A percentile compares a stretch with the other conserved stretches of the same genome.
phyloP scores from a whole-genome alignment of 805 yeast species.

The Myxozyma nipponensis region DNA sequence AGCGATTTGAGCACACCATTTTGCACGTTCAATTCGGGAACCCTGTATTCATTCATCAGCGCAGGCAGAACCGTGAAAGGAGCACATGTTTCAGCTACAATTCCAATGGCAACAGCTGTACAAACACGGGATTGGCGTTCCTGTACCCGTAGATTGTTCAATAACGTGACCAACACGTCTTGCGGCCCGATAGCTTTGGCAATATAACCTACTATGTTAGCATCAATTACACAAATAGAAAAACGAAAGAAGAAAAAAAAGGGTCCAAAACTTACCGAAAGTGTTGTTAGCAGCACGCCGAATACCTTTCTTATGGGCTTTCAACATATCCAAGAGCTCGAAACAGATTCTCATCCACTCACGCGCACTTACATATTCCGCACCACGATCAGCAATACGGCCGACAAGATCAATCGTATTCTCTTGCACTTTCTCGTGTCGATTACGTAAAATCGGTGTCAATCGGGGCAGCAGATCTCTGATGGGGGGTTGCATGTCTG shows the following conservation, averaged over 20 bases:
- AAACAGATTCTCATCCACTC: constrained; percentile 98
- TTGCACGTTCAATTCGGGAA: constrained; percentile 89
- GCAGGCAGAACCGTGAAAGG: constrained; percentile 95
- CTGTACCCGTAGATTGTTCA: constrained; percentile 83
- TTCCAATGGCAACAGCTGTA: constrained; percentile 96
- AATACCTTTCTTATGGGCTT: constrained; percentile 70
- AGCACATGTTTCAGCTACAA: constrained; percentile 88
- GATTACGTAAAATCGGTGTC: constrained; percentile 84
- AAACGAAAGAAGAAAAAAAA: background rate
- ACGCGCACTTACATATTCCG: constrained; percentile 79
- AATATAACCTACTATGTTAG: constrained; percentile 43
- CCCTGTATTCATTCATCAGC: constrained; percentile 88
- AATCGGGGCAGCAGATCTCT: constrained; percentile 79
- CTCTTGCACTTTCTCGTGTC: constrained; percentile 88
- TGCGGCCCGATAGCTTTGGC: constrained; percentile 94
- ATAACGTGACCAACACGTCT: constrained; percentile 78
- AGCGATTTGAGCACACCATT: constrained; percentile 91
- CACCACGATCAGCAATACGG: constrained; percentile 69
- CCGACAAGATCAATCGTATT: constrained; percentile 76
- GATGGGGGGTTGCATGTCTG: constrained; percentile 71
- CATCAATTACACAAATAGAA: background rate
- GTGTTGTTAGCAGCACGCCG: constrained; percentile 83
- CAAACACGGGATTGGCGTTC: constrained; percentile 96
- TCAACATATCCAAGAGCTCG: constrained; percentile 83
- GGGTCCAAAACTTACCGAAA: constrained; percentile 52